A percentile compares a stretch with the other conserved stretches of the same genome.
Evolutionary conservation across 2,329 filamentous ascomycete genomes (phyloP).

Genomic region (Venturiaceae sp.): DNA sequence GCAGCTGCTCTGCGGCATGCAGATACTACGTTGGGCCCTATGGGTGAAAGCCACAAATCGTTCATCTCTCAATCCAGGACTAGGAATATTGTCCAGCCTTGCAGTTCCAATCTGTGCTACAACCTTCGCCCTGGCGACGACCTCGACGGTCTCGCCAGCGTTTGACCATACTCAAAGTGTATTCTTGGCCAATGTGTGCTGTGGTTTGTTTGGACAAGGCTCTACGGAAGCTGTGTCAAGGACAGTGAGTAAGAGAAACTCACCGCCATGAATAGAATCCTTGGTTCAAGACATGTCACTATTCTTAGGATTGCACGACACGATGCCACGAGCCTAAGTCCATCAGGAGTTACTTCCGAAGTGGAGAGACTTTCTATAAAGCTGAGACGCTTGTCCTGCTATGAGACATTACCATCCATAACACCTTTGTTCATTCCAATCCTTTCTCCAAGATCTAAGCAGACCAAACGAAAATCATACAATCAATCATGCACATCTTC

Average conservation of each 20-base stretch:
- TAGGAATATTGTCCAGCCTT: not conserved
- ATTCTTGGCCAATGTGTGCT: not conserved
- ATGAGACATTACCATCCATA: not conserved
- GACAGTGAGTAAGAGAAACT: not conserved
- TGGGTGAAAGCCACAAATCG: not conserved
- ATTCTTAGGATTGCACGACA: not conserved
- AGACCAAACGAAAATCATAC: not conserved
- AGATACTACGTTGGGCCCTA: not conserved
- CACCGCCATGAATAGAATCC: not conserved
- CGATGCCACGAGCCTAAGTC: not conserved
- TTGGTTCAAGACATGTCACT: not conserved
- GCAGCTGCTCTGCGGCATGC: not conserved
- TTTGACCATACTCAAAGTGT: not conserved
- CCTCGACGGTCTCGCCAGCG: not conserved
- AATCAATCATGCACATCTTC: not conserved
- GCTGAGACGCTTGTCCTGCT: not conserved
- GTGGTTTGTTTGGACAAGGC: no score
- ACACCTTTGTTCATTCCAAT: not conserved
- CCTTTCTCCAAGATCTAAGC: not conserved
- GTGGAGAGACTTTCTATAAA: not conserved
- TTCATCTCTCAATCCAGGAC: not conserved
- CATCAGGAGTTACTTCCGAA: no score
- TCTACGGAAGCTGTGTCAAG: not conserved
- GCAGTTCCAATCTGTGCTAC: not conserved
- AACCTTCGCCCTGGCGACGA: not conserved